Evolutionary conservation across 306 rosid genomes (phyloP), one percentile per base, ranked within the genome.

Genomic region (Elaeagnus macrophylla): DNA sequence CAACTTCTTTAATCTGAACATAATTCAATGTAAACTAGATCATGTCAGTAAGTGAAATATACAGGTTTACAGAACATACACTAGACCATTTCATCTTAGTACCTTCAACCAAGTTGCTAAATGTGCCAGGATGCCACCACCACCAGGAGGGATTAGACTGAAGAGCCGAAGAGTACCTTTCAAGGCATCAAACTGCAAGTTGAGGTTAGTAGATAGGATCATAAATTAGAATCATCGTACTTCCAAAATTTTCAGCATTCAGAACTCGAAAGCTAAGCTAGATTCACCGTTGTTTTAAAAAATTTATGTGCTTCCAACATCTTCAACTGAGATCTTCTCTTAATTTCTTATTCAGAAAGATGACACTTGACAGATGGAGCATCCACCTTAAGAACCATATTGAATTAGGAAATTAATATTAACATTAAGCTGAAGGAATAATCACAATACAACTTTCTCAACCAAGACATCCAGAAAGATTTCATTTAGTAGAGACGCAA

Each of bases 41-140:
- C 32, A 20, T 20, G 3, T 20, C 32, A 20, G 32, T 20, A 20
- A 20, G 32, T 20, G 32, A 20, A 20, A 20, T 20, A 20, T 20
- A 20, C 32, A 20, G 2, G 32, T 1, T 1, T 2, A 20, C 3
- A 20, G 32, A 20, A 20, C 32, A 20, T 20, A 20, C 1, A 20
- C 2, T 20, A 20, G 56, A 61, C 51, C 1, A 51, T 56, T 44
- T 59, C 46, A 20, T 20, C 32, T 47, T 50, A 61, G 40, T 73
- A 91, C 99, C 99, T 84, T 93, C 67, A 93, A 72, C 86, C 77
- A 82, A 63, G 94, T 82, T 67, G 90, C 96, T 42, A 93, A 37
- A 47, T 57, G 76, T 54, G 95, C 75, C 76, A 87, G 48, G 32
- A 93, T 75, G 53, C 96, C 95, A 0, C 96, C 88, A 39, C 89